Evolutionary conservation across 2,329 filamentous ascomycete genomes (phyloP).

Genomic region (Fusarium anguioides): DNA sequence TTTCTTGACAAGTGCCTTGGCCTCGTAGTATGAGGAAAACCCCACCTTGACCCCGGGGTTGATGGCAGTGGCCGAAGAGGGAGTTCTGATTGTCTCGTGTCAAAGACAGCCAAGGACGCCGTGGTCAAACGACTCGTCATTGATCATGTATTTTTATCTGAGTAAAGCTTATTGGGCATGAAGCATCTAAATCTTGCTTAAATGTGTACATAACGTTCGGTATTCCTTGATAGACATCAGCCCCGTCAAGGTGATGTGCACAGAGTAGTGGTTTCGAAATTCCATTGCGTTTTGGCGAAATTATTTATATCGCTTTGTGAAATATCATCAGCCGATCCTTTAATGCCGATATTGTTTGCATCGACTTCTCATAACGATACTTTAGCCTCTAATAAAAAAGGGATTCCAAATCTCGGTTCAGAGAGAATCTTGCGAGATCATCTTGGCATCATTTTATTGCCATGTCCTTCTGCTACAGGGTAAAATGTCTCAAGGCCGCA

Average conservation of each 20-base stretch:
- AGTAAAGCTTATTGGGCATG: too few species aligned
- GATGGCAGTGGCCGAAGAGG: neutral
- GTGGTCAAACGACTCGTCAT: neutral
- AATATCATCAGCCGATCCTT: neutral
- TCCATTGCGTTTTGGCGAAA: neutral
- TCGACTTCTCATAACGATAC: neutral
- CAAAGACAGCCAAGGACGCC: neutral
- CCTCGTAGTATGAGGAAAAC: too few species aligned
- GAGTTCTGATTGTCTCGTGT: neutral
- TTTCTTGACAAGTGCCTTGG: too few species aligned
- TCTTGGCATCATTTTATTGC: too few species aligned
- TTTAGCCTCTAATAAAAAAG: neutral
- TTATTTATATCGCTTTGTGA: neutral
- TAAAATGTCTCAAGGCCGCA: neutral
- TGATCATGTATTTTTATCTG: neutral
- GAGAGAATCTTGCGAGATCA: neutral
- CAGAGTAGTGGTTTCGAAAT: neutral
- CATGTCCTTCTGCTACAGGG: slow-evolving; percentile 9
- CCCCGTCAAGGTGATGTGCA: too few species aligned
- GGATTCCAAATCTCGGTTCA: neutral
- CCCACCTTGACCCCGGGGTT: too few species aligned
- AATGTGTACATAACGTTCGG: too few species aligned
- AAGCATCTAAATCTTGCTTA: too few species aligned
- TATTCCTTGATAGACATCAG: too few species aligned
- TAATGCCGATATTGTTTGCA: neutral